Evolutionary conservation across 2,329 filamentous ascomycete genomes (phyloP), one percentile per base, ranked within the genome.

Genomic region (Clonostachys chloroleuca): DNA sequence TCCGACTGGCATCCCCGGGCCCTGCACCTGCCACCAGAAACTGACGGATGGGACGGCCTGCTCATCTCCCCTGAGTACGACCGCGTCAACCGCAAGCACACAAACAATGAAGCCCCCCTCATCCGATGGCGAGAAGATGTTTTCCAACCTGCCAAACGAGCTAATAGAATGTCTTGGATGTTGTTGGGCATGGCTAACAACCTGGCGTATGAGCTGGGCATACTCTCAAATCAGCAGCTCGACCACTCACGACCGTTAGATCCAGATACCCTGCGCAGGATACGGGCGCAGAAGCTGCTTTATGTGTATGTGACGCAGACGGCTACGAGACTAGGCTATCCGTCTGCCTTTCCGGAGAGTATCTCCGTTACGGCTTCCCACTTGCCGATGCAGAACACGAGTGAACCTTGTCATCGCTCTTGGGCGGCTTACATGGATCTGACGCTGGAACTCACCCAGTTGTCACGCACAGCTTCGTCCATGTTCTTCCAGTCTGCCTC

Each of bases 81-180:
- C 12, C 55, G 47, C 2, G 33, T 49, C 1, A 53, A 58, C 12
- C 47, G 56, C 1, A 51, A 50, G 43, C 40, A 44, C 10, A 49
- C 44, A 7, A 50, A 59, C 6, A 45, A 56, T 4, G 54, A 59
- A 34, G 51, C 49, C 0, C 53, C 53, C 1, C 53, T 59, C 0
- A 53, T 59, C 34, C 49, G 56, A 0, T 59, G 56, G 56, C 43
- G 51, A 2, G 52, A 58, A 8, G 56, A 59, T 18, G 56, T 59
- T 3, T 59, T 59, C 35, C 51, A 58, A 10, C 56, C 56, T 2
- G 55, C 56, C 0, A 56, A 57, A 36, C 41, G 56, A 35, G 54
- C 56, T 0, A 55, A 57, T 7, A 49, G 55, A 30, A 59, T 59
- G 56, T 59, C 56, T 2, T 59, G 55, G 56, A 59, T 59, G 56